Percentiles rank a stretch among this genome's conserved stretches.
These are phyloP conservation scores for Thelonectria rubi DNA, from an alignment of 2,329 filamentous ascomycete genomes.

Conservation along the genomic window DNA sequence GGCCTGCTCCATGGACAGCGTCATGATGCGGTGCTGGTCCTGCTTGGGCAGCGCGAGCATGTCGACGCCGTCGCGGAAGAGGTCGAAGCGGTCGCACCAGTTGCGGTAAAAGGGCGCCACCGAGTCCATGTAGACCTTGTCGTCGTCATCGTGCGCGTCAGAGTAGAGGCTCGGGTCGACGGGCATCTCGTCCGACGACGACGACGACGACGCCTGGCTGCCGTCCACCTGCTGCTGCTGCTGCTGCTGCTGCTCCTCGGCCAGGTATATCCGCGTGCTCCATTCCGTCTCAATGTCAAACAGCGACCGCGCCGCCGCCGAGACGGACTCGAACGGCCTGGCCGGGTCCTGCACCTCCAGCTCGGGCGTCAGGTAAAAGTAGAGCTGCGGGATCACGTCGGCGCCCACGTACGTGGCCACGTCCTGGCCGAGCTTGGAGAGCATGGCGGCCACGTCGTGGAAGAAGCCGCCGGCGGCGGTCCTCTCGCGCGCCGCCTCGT, in stretches of 20 bases:
- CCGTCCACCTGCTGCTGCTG: slow-evolving; percentile 1
- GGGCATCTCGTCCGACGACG: no score
- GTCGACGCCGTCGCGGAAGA: slow-evolving; percentile 9
- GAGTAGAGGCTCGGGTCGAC: neutral
- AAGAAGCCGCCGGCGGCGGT: slow-evolving; percentile 1
- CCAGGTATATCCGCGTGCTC: slow-evolving; percentile 11
- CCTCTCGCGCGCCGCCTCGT: slow-evolving; percentile 6
- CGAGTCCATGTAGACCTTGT: slow-evolving; percentile 3
- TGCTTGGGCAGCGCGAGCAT: slow-evolving; percentile 7
- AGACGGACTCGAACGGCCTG: slow-evolving; percentile 25
- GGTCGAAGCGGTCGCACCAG: slow-evolving; percentile 19
- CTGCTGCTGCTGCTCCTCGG: slow-evolving; percentile 1
- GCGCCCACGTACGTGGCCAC: slow-evolving; percentile 30
- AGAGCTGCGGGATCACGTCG: slow-evolving; percentile 27
- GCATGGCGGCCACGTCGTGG: slow-evolving; percentile 27
- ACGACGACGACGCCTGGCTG: no score
- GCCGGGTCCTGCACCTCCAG: slow-evolving; percentile 15
- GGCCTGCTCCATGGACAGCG: slow-evolving; percentile 18
- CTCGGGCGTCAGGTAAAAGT: slow-evolving; percentile 9
- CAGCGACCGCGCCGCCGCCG: slow-evolving; percentile 7
- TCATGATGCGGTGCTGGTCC: slow-evolving; percentile 18
- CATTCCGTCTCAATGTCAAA: slow-evolving; percentile 23
- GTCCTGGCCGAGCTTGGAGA: slow-evolving; percentile 28
- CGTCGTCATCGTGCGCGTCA: neutral
- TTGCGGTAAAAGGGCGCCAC: slow-evolving; percentile 12